Evolutionary conservation across 257 asterid species (phyloP).

Genomic region (Craterostigma plantagineum): DNA sequence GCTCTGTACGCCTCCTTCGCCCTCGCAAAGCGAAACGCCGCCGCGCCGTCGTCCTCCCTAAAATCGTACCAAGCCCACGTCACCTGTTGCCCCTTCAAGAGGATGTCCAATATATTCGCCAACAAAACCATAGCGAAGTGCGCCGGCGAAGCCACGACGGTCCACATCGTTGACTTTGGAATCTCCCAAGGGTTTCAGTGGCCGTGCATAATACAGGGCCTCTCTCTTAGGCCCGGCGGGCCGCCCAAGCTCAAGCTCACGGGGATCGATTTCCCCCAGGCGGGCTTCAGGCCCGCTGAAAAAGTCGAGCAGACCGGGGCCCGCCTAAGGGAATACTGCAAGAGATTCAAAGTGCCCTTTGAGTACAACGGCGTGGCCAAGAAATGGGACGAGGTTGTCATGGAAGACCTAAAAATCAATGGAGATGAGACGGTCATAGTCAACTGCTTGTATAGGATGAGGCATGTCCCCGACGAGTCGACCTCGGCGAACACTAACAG

Average conservation of each 20-base stretch:
- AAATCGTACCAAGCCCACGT: constrained; percentile 28
- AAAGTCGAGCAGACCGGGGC: constrained; percentile 44
- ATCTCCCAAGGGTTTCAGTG: constrained; percentile 54
- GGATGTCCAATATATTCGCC: constrained; percentile 44
- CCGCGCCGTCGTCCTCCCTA: constrained; percentile 25
- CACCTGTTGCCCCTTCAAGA: constrained; percentile 31
- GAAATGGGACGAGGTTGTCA: constrained; percentile 29
- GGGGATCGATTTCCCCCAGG: constrained; percentile 54
- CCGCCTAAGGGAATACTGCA: constrained; percentile 22
- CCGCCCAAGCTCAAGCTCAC: constrained; percentile 40
- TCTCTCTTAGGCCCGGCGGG: constrained; percentile 44
- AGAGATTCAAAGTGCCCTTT: constrained; percentile 32
- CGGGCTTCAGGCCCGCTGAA: constrained; percentile 45
- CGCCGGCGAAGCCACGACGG: constrained; percentile 10
- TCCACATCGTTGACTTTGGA: constrained; percentile 60
- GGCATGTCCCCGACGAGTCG: constrained; percentile 31
- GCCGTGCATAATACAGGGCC: constrained; percentile 54
- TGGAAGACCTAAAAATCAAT: constrained; percentile 34
- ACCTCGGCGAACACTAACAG: constrained; percentile 6
- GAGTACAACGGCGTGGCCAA: constrained; percentile 43
- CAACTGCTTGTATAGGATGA: constrained; percentile 35
- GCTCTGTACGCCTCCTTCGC: constrained; percentile 19
- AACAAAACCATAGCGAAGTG: constrained; percentile 27
- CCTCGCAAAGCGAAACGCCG: constrained; percentile 10
- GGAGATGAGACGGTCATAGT: constrained; percentile 35